Evolutionary conservation across 2,329 filamentous ascomycete species (phyloP), one percentile per base, ranked within the genome.

Genomic region (Cladosporium halotolerans): DNA sequence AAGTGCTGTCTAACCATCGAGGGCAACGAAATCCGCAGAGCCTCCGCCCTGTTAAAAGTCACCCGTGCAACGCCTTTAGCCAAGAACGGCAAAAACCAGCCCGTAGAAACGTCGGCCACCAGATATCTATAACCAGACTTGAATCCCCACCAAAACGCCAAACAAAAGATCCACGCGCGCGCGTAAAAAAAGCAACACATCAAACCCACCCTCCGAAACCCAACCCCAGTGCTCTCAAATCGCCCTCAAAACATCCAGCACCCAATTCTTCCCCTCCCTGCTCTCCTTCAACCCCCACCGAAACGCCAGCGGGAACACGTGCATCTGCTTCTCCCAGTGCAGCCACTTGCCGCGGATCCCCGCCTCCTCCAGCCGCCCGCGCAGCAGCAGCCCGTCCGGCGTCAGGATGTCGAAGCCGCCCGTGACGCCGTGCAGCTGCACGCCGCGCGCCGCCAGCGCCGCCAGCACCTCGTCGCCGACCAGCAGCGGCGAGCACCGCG

Each of bases 311-410:
- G 77, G 72, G 49, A 82, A 83, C 55, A 77, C 80, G 63, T 83
- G 80, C 77, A 83, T 83, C 66, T 82, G 77, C 14, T 75, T 75
- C 14, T 79, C 73, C 80, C 80, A 83, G 9, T 79, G 69, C 39
- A 83, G 58, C 81, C 80, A 83, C 52, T 78, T 69, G 0, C 80
- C 80, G 1, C 64, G 45, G 0, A 82, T 71, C 0, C 73, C 71
- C 14, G 66, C 61, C 41, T 73, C 62, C 28, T 68, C 67, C 6
- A 74, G 76, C 51, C 70, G 72, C 2, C 78, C 71, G 4, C 76
- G 62, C 45, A 81, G 79, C 0, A 71, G 57, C 1, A 78, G 57
- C 2, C 73, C 77, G 57, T 82, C 80, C 0, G 79, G 79, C 0
- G 71, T 69, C 2, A 83, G 64, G 0, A 83, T 73, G 55, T 83